Percentiles rank a stretch among this genome's conserved stretches.
These are phyloP conservation scores for Globisporangium solare DNA, from an alignment of 352 stramenopile genomes.

Conservation along the genomic window DNA sequence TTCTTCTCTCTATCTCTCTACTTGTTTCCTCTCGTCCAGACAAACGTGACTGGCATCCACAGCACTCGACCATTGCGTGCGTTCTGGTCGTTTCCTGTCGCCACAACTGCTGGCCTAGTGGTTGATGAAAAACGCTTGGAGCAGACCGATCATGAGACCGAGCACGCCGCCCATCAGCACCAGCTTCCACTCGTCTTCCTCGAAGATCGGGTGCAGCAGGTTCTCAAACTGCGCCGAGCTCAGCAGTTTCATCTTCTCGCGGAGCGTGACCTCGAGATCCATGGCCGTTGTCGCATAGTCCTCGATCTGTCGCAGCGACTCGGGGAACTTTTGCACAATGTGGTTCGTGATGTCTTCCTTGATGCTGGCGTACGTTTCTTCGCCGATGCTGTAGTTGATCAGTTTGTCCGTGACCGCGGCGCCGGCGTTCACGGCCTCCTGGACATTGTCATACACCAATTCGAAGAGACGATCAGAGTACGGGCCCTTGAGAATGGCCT, in stretches of 20 bases:
- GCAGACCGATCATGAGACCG: slow-evolving; percentile 86
- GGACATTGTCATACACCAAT: slow-evolving; percentile 86
- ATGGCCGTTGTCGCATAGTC: slow-evolving; percentile 91
- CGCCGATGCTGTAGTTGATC: slow-evolving; percentile 80
- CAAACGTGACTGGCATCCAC: no score
- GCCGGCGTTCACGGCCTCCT: slow-evolving; percentile 78
- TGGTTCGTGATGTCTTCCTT: slow-evolving; percentile 87
- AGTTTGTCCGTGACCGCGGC: slow-evolving; percentile 75
- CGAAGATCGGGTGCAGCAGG: slow-evolving; percentile 96
- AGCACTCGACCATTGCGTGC: not conserved
- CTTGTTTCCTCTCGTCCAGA: not conserved
- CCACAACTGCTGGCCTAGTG: slow-evolving; percentile 43
- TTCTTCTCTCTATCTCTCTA: no score
- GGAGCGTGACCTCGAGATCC: slow-evolving; percentile 88
- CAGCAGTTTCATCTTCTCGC: slow-evolving; percentile 90
- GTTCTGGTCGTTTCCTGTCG: not conserved
- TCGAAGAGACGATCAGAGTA: slow-evolving; percentile 85
- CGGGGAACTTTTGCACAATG: slow-evolving; percentile 85
- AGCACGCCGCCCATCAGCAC: slow-evolving; percentile 95
- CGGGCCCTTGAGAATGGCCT: slow-evolving; percentile 85
- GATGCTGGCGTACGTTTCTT: slow-evolving; percentile 81
- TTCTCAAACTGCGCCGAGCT: slow-evolving; percentile 92
- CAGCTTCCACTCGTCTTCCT: slow-evolving; percentile 98
- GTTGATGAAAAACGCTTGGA: slow-evolving; percentile 91
- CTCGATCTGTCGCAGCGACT: slow-evolving; percentile 89